A percentile compares a stretch with the other conserved stretches of the same genome.
phyloP scores from a whole-genome alignment of 1,284 basidiomycete genomes.

The Chalciporus sp. region DNA sequence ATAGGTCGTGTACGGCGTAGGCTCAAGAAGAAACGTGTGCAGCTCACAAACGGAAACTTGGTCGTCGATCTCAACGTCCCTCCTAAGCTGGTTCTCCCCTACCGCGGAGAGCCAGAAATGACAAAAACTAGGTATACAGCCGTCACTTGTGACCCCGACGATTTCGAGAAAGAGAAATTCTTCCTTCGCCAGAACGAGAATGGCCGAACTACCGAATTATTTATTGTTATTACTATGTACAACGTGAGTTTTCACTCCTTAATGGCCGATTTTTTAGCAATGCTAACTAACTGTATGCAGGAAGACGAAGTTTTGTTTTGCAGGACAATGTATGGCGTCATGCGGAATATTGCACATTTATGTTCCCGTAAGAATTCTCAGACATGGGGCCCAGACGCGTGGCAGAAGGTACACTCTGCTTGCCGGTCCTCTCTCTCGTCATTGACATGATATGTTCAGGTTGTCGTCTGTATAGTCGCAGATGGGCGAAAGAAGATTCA shows the following conservation, averaged over 20 bases:
- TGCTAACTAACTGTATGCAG: constrained; percentile 56
- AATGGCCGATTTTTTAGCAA: constrained; percentile 83
- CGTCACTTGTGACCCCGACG: constrained; percentile 92
- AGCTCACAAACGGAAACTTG: constrained; percentile 82
- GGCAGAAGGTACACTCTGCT: constrained; percentile 80
- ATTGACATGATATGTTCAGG: constrained; percentile 44
- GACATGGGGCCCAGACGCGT: constrained; percentile 95
- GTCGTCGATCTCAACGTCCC: constrained; percentile 86
- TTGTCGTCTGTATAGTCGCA: constrained; percentile 94
- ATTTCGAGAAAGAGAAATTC: constrained; percentile 84
- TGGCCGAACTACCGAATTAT: constrained; percentile 86
- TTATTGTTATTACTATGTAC: constrained; percentile 97
- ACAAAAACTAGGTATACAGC: constrained; percentile 84
- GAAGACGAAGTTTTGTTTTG: constrained; percentile 95
- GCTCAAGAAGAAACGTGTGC: constrained; percentile 74
- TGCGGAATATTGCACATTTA: constrained; percentile 88
- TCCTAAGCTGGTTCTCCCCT: constrained; percentile 80
- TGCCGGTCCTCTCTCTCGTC: not conserved
- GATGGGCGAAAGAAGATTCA: constrained; percentile 94
- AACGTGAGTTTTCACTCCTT: constrained; percentile 57
- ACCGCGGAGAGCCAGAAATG: constrained; percentile 84
- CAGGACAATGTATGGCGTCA: constrained; percentile 94
- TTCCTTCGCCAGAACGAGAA: constrained; percentile 84
- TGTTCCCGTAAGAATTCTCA: constrained; percentile 93
- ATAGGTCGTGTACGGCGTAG: constrained; percentile 74